Conservation (phyloP, 371 early-diverging fungal genomes). For the Mucor saturninus region DNA sequence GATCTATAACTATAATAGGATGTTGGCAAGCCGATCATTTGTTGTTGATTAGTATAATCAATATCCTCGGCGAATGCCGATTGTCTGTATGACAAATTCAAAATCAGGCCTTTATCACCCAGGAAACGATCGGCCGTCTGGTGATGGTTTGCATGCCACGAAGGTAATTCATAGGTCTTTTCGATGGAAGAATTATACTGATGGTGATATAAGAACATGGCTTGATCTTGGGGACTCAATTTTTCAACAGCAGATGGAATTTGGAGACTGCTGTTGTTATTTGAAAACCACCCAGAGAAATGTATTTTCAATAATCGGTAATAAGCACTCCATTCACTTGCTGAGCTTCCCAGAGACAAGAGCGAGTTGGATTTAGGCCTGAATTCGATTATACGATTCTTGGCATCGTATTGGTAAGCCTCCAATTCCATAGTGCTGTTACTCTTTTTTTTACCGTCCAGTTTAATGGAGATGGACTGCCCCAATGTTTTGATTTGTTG, state of each 20-base stretch:
- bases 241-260: slow-evolving; percentile 8
- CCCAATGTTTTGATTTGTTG: slow-evolving; percentile 28
- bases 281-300: slow-evolving; percentile 36
- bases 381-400: slow-evolving; percentile 49
- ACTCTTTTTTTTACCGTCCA: slow-evolving; percentile 25
- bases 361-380: slow-evolving; percentile 14
- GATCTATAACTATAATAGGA: slow-evolving; percentile 20
- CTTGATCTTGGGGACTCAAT: slow-evolving; percentile 37
- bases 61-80: neutral
- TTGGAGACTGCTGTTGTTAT: neutral
- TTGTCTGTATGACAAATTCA: slow-evolving; percentile 34
- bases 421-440: slow-evolving; percentile 13
- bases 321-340: slow-evolving; percentile 27
- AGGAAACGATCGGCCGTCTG: slow-evolving; percentile 30
- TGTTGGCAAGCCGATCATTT: slow-evolving; percentile 6
- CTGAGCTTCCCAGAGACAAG: slow-evolving; percentile 15
- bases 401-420: slow-evolving; percentile 32
- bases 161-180: slow-evolving; percentile 41
- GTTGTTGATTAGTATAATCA: slow-evolving; percentile 1
- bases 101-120: slow-evolving; percentile 49
- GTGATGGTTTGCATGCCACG: slow-evolving; percentile 18
- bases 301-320: slow-evolving; percentile 40
- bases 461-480: slow-evolving; percentile 29
- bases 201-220: slow-evolving; percentile 39
- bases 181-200: slow-evolving; percentile 48